phyloP scores from a whole-genome alignment of 805 yeast species.

The Debaryomyces hansenii region DNA sequence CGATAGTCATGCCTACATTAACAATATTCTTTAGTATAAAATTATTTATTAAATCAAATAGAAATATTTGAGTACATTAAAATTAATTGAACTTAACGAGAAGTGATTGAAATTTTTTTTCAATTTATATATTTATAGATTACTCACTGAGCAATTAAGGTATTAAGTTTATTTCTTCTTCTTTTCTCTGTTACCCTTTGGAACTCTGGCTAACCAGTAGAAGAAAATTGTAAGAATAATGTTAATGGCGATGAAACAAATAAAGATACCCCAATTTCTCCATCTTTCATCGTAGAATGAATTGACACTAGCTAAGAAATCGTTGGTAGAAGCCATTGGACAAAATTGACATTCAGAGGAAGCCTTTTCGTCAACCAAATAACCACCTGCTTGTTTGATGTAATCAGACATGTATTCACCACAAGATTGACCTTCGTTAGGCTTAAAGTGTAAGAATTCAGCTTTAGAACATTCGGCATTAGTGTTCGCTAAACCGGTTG shows the following conservation, averaged over 20 bases:
- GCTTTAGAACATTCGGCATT: conserved; percentile 34
- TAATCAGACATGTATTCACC: conserved; percentile 21
- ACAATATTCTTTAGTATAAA: too few species aligned
- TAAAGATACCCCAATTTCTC: conserved; percentile 64
- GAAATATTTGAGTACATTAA: too few species aligned
- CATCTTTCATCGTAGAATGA: conserved; percentile 55
- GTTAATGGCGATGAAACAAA: conserved; percentile 34
- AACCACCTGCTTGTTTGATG: conserved; percentile 47
- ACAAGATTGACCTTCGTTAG: conserved; percentile 24
- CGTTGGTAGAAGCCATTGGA: conserved; percentile 55
- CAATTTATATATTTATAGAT: too few species aligned
- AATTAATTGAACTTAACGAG: too few species aligned
- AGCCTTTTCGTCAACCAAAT: conserved; percentile 39
- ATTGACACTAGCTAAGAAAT: conserved; percentile 49
- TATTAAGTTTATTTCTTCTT: conserved; percentile 14
- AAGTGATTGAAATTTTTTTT: too few species aligned
- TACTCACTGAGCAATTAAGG: background rate
- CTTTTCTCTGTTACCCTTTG: conserved; percentile 53
- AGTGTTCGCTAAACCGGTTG: conserved; percentile 27
- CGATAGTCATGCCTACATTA: too few species aligned
- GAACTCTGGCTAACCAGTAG: conserved; percentile 74
- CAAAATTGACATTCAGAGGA: conserved; percentile 65
- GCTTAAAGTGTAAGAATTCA: conserved; percentile 21
- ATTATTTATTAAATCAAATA: too few species aligned
- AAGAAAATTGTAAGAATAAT: conserved; percentile 30